Conservation (phyloP, 208 protist species). For the Trypanosoma platydactyli region DNA sequence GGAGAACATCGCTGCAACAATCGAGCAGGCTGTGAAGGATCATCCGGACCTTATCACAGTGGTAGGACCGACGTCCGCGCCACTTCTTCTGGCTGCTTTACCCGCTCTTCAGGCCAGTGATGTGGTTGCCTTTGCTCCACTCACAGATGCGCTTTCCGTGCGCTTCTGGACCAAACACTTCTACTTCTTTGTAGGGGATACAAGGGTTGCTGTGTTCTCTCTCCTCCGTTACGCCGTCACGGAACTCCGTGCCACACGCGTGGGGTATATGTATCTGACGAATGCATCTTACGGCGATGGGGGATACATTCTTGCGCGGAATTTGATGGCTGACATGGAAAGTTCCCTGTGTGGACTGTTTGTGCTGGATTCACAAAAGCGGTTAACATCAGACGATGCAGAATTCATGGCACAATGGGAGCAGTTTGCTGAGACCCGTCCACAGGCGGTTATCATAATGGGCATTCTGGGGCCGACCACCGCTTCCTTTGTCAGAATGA, state of each 20-base stretch:
- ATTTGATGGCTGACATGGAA: constrained; percentile 9
- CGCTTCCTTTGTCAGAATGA: constrained; percentile 28
- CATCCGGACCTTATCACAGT: constrained; percentile 1
- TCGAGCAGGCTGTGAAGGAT: neutral
- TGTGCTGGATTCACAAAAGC: neutral
- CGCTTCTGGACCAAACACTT: constrained; percentile 27
- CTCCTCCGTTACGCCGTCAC: constrained; percentile 18
- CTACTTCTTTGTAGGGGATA: constrained; percentile 30
- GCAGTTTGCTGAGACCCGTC: constrained; percentile 36
- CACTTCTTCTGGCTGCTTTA: neutral
- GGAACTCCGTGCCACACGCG: constrained; percentile 7
- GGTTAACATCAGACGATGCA: constrained; percentile 2
- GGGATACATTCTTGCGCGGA: constrained; percentile 24
- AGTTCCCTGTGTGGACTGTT: constrained; percentile 30
- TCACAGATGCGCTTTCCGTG: constrained; percentile 15
- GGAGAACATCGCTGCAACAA: constrained; percentile 3
- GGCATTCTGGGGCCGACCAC: constrained; percentile 27
- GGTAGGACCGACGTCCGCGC: constrained; percentile 1
- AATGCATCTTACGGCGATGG: constrained; percentile 38
- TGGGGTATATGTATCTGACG: constrained; percentile 57
- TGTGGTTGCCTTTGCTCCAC: constrained; percentile 33
- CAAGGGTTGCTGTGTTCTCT: constrained; percentile 3
- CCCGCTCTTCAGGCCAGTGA: neutral
- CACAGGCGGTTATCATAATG: constrained; percentile 54
- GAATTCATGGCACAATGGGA: constrained; percentile 33